phyloP scores from a whole-genome alignment of 1,284 basidiomycete species.

The Ustilago hordei region DNA sequence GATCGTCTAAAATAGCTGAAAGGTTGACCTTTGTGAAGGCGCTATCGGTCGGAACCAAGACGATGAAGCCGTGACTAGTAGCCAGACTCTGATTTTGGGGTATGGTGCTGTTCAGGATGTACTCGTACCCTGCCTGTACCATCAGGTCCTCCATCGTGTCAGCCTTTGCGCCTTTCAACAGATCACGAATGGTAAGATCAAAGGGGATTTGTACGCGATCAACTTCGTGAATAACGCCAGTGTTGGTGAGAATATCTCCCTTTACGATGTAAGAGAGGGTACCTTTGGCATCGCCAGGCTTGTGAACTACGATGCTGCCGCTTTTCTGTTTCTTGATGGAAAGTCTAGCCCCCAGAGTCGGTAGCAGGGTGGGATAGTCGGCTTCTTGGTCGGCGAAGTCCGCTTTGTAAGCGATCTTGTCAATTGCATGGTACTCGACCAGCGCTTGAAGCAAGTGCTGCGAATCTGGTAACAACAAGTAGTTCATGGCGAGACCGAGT shows the following conservation, averaged over 20 bases:
- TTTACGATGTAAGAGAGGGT: slow-evolving; percentile 61
- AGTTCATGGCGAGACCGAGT: slow-evolving; percentile 88
- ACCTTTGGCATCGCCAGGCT: slow-evolving; percentile 22
- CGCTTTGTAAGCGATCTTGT: slow-evolving; percentile 80
- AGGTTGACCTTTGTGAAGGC: slow-evolving; percentile 92
- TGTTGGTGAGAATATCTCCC: slow-evolving; percentile 81
- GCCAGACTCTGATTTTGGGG: slow-evolving; percentile 11
- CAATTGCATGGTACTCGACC: slow-evolving; percentile 85
- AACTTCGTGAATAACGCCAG: slow-evolving; percentile 90
- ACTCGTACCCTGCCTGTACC: slow-evolving; percentile 74
- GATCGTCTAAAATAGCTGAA: slow-evolving; percentile 77
- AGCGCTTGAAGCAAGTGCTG: slow-evolving; percentile 81
- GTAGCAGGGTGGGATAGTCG: slow-evolving; percentile 65
- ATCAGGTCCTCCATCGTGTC: slow-evolving; percentile 86
- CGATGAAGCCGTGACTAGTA: slow-evolving; percentile 32
- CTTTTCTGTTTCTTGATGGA: slow-evolving; percentile 41
- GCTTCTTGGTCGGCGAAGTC: slow-evolving; percentile 72
- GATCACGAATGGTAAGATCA: slow-evolving; percentile 81
- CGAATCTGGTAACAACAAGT: slow-evolving; percentile 79
- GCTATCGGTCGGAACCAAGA: slow-evolving; percentile 90
- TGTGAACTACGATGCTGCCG: slow-evolving; percentile 49
- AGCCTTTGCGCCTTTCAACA: slow-evolving; percentile 84
- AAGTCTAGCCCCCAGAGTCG: slow-evolving; percentile 32
- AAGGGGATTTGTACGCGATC: slow-evolving; percentile 88
- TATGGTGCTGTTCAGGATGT: slow-evolving; percentile 84